phyloP scores from a whole-genome alignment of 2,329 filamentous ascomycete genomes.

The Epichloe coenophiala region DNA sequence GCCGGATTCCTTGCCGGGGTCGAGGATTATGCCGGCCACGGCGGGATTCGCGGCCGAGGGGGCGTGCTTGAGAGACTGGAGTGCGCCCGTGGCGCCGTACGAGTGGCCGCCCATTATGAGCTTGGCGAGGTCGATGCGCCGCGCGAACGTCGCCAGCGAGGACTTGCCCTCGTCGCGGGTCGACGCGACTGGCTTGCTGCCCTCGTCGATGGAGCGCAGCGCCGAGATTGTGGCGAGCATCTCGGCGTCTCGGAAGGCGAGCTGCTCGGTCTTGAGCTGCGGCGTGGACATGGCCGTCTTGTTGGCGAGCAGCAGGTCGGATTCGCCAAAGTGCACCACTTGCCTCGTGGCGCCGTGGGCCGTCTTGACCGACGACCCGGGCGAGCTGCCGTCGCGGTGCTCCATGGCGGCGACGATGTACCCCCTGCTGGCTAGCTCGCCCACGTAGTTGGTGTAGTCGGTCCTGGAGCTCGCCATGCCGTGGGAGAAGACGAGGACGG shows the following conservation, averaged over 20 bases:
- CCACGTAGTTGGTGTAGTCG: slow-evolving; percentile 38
- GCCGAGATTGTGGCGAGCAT: slow-evolving; percentile 31
- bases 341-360: slow-evolving; percentile 15
- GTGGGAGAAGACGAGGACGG: slow-evolving; percentile 38
- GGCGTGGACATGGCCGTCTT: slow-evolving; percentile 19
- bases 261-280: slow-evolving; percentile 30
- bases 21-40: slow-evolving; percentile 45
- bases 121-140: slow-evolving; percentile 37
- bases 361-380: slow-evolving; percentile 27
- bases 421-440: slow-evolving; percentile 35
- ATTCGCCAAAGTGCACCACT: slow-evolving; percentile 22
- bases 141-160: slow-evolving; percentile 35
- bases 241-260: slow-evolving; percentile 36
- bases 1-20: slow-evolving; percentile 52
- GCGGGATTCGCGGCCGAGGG: slow-evolving; percentile 24
- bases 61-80: slow-evolving; percentile 41
- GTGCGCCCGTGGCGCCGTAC: slow-evolving; percentile 50
- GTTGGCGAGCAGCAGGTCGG: slow-evolving; percentile 18
- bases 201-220: slow-evolving; percentile 25
- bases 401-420: slow-evolving; percentile 36
- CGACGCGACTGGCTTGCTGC: slow-evolving; percentile 24
- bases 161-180: slow-evolving; percentile 31
- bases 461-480: slow-evolving; percentile 36
- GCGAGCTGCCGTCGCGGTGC: slow-evolving; percentile 38
- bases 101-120: slow-evolving; percentile 50